Conservation (phyloP, 345 rosid genomes). For the Zanthoxylum bungeanum region DNA sequence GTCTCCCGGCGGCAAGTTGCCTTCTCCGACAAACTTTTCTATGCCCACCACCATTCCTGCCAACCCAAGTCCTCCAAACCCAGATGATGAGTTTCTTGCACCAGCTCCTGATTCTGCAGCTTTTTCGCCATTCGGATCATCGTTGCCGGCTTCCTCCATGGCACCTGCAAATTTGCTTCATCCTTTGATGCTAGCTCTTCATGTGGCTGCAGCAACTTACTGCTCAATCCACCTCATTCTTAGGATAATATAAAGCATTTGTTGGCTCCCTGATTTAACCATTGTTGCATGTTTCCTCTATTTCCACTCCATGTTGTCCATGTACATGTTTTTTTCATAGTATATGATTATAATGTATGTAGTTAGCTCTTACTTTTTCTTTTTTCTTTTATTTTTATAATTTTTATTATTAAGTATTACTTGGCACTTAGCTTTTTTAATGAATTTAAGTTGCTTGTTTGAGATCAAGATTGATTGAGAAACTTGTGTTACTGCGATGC, state of each 20-base stretch:
- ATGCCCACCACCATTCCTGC: constrained; percentile 78
- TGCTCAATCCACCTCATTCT: constrained; percentile 21
- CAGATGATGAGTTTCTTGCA: constrained; percentile 39
- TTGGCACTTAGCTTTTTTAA: not conserved
- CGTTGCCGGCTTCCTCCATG: constrained; percentile 40
- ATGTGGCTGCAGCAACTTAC: constrained; percentile 9
- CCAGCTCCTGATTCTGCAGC: constrained; percentile 49
- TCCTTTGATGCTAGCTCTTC: constrained; percentile 1
- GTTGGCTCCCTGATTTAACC: not conserved
- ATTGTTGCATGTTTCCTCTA: not conserved
- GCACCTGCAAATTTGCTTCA: constrained; percentile 16
- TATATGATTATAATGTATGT: constrained; percentile 17
- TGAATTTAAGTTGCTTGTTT: not conserved
- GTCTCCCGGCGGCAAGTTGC: constrained; percentile 51
- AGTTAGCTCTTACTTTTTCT: too few species aligned
- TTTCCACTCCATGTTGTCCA: not conserved
- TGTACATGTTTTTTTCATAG: not conserved
- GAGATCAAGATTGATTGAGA: not conserved
- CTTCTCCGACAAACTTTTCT: constrained; percentile 46
- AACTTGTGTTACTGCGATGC: not conserved
- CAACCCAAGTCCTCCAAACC: constrained; percentile 83
- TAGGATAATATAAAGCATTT: too few species aligned
- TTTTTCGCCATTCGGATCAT: constrained; percentile 42
- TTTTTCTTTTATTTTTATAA: too few species aligned
- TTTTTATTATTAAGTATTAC: not conserved